phyloP scores from a whole-genome alignment of 768 basidiomycete genomes.

The Pholiota molesta region DNA sequence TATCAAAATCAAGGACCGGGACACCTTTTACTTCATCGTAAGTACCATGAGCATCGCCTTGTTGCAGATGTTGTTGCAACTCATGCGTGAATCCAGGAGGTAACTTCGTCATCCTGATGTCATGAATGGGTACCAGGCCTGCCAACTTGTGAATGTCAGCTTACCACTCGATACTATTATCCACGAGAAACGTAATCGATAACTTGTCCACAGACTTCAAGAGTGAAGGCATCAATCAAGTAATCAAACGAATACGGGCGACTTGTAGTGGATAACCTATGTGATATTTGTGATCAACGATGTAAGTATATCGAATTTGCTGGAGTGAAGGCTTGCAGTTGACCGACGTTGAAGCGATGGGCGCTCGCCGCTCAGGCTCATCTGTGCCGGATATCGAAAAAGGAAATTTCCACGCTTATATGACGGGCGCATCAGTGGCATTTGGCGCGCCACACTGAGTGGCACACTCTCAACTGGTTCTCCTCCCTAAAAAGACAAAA shows the following conservation, averaged over 20 bases:
- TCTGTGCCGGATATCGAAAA: too few relatives aligned
- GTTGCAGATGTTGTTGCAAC: slow-evolving; percentile 59
- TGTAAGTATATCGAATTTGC: neutral
- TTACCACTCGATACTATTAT: slow-evolving; percentile 82
- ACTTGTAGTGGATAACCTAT: neutral
- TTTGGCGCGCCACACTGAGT: too few relatives aligned
- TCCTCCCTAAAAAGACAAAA: too few relatives aligned
- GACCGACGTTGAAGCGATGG: too few relatives aligned
- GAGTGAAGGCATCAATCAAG: slow-evolving; percentile 10
- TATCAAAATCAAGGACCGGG: slow-evolving; percentile 71
- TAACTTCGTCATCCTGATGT: slow-evolving; percentile 71
- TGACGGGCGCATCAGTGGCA: too few relatives aligned
- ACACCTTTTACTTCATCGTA: slow-evolving; percentile 47
- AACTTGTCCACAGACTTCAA: slow-evolving; percentile 37
- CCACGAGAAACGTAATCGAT: slow-evolving; percentile 69
- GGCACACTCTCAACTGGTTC: too few relatives aligned
- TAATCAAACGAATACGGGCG: neutral
- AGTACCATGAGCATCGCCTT: slow-evolving; percentile 44
- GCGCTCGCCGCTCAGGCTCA: too few relatives aligned
- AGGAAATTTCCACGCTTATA: too few relatives aligned
- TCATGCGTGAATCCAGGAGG: slow-evolving; percentile 82
- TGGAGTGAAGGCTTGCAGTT: too few relatives aligned
- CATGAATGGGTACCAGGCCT: neutral
- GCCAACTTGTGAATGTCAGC: neutral
- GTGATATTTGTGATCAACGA: neutral